Base-by-base conservation (phyloP, 176 grass and related monocot species). In the Bromus sterilis region DNA sequence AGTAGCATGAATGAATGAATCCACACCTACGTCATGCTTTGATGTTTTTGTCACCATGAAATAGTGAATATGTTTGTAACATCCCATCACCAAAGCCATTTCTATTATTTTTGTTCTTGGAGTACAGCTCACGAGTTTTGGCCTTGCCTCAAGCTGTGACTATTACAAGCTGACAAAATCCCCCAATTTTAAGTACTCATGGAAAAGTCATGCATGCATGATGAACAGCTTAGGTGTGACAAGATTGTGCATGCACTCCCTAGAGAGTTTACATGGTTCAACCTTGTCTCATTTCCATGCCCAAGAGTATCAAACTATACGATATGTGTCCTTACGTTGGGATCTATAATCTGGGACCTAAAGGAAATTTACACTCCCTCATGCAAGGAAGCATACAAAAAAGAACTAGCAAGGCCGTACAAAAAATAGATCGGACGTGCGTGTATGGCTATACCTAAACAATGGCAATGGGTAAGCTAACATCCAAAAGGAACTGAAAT, bases 31-130 rank as follows among this genome's bases (percentile, higher is more conserved):
- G 36, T 30, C 21, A 74, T 89, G 83, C 40, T 66, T 67, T 74
- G 88, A 74, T 74, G 73, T 65, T 78, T 64, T 36, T 77, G 30
- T 63, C 65, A 81, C 64, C 78, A 57, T 35, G 82, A 72, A 77
- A 89, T 66, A 66, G 26, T 64, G 42, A 16, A 42, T 33, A 46
- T 39, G 16, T 60, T 56, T 56, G 56, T 77, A 64, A 64, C 64
- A 63, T 85, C 78, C 43, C 64, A 56, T 78, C 72, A 77, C 5
- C 51, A 76, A 4, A 34, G 25, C 24, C 5, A 7, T 18, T 62
- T 18, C 20, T 61, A 8, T 31, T 9, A 7, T 33, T 85, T 67
- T 43, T 9, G 15, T 39, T 75, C 15, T 59, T 39, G 78, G 71
- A 82, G 49, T 76, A 78, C 79, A 71, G 16, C 41, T 78, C 55